Percentiles rank a stretch among this genome's conserved stretches.
phyloP scores from a whole-genome alignment of 768 basidiomycete genomes.

The Tulasnella sp. region DNA sequence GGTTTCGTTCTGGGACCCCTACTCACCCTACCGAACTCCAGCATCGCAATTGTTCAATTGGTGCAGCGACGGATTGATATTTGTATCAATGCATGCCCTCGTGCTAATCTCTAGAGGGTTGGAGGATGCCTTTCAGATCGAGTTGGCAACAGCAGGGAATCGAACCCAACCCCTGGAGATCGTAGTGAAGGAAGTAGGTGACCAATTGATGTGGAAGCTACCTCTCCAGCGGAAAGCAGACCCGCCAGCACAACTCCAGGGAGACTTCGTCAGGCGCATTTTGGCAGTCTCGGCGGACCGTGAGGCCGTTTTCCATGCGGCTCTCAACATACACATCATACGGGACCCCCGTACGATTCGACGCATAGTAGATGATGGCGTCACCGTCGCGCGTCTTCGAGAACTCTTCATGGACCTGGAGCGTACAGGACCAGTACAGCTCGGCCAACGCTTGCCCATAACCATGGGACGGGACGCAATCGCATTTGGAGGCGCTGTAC shows the following conservation, averaged over 20 bases:
- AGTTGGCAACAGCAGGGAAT: background rate
- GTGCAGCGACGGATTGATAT: background rate
- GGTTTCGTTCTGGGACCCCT: background rate
- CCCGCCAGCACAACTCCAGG: background rate
- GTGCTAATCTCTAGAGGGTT: background rate
- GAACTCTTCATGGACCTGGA: background rate
- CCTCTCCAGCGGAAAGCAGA: background rate
- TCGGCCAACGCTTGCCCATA: background rate
- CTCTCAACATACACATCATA: background rate
- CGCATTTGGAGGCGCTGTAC: background rate
- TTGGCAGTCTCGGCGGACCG: background rate
- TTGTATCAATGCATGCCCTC: background rate
- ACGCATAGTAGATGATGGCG: background rate
- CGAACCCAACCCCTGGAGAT: background rate
- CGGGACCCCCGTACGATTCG: background rate
- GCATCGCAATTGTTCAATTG: background rate
- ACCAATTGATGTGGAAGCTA: background rate
- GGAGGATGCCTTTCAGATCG: background rate
- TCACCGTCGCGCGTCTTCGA: background rate
- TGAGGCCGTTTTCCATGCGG: background rate
- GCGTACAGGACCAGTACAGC: background rate
- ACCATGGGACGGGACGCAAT: background rate
- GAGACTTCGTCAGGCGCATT: background rate
- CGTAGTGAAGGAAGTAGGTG: background rate
- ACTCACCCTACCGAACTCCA: background rate